Evolutionary conservation across 1,284 basidiomycete genomes (phyloP), one percentile per base, ranked within the genome.

Genomic region (Papiliotrema terrestris): DNA sequence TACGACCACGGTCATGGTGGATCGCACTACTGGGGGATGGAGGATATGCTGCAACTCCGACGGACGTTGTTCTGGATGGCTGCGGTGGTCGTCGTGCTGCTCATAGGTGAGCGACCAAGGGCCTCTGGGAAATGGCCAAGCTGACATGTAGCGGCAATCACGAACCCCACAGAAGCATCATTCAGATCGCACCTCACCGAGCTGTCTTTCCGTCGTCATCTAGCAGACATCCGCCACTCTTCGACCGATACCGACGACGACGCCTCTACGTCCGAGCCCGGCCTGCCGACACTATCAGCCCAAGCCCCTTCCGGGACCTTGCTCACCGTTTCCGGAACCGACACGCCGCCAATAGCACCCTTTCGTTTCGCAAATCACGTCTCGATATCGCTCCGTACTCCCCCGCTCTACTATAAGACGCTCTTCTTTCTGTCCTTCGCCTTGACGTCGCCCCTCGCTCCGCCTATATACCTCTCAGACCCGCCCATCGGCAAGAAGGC

Each of bases 161-260:
- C 91, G 41, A 96, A 95, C 73, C 94, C 94, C 17, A 86, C 86
- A 54, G 92, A 97, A 77, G 84, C 85, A 45, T 92, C 91, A 2
- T 97, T 97, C 78, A 85, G 91, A 54, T 83, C 91, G 15, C 94
- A 92, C 78, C 86, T 98, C 67, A 97, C 93, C 35, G 92, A 96
- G 72, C 87, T 91, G 70, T 92, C 92, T 38, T 96, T 98, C 73
- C 88, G 92, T 51, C 87, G 91, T 57, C 92, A 97, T 73, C 83
- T 98, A 55, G 90, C 86, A 59, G 87, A 88, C 57, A 84, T 97
- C 67, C 87, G 92, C 35, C 64, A 69, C 8, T 64, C 68, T 67
- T 67, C 56, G 47, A 48, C 52, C 25, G 65, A 60, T 54, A 60
- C 14, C 19, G 71, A 19, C 67, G 49, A 46, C 8, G 36, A 39